phyloP scores from a whole-genome alignment of 2,329 filamentous ascomycete genomes.

The Claviceps sp. region DNA sequence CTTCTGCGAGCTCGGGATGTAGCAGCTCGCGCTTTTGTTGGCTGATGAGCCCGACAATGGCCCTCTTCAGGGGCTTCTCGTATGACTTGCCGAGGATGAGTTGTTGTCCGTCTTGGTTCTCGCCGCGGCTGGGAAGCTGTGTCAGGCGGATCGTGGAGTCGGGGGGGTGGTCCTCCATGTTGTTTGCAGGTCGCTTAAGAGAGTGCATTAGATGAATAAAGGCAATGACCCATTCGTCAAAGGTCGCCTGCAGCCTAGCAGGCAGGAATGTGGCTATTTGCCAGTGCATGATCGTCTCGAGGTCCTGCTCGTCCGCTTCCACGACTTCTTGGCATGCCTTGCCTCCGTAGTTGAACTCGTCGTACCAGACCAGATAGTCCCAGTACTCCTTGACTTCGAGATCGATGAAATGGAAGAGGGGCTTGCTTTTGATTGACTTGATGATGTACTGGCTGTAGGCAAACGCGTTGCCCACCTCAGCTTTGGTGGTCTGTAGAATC shows the following conservation, averaged over 20 bases:
- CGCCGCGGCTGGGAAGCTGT: constrained; percentile 45
- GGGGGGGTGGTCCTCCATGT: constrained; percentile 24
- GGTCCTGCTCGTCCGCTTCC: constrained; percentile 55
- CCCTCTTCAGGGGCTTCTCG: constrained; percentile 80
- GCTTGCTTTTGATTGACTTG: constrained; percentile 91
- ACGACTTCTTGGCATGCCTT: constrained; percentile 77
- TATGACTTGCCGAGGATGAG: constrained; percentile 69
- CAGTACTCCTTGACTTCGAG: constrained; percentile 97
- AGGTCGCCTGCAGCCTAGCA: constrained; percentile 62
- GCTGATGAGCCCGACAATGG: constrained; percentile 67
- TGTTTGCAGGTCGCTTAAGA: constrained; percentile 55
- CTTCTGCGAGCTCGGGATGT: constrained; percentile 73
- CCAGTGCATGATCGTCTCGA: constrained; percentile 97
- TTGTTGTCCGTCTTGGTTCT: constrained; percentile 46
- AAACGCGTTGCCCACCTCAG: constrained; percentile 90
- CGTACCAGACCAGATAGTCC: constrained; percentile 98
- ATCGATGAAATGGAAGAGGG: constrained; percentile 93
- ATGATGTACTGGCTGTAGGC: constrained; percentile 96
- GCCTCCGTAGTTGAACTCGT: constrained; percentile 97
- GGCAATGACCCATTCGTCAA: constrained; percentile 86
- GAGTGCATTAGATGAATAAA: constrained; percentile 91
- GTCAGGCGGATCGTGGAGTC: constrained; percentile 42
- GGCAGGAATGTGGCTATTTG: constrained; percentile 88
- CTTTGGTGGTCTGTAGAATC: constrained; percentile 88
- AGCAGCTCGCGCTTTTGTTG: constrained; percentile 80